phyloP scores from a whole-genome alignment of 768 basidiomycete genomes.

The Mycena polygramma region DNA sequence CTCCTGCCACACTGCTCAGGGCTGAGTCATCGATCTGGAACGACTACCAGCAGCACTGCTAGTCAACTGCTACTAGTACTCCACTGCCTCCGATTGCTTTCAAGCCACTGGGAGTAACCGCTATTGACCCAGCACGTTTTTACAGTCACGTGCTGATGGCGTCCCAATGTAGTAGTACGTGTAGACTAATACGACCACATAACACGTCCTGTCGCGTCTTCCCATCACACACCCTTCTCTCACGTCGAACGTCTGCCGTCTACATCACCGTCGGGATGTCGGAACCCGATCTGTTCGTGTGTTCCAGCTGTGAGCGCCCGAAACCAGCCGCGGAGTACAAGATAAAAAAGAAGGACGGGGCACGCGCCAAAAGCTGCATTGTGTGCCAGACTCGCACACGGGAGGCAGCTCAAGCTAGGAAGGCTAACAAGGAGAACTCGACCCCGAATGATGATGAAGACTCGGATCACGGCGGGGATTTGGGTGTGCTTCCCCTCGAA shows the following conservation, averaged over 20 bases:
- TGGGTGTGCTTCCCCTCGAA: neutral
- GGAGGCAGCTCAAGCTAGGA: too few relatives aligned
- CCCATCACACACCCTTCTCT: neutral
- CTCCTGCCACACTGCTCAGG: too few relatives aligned
- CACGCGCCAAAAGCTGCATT: neutral
- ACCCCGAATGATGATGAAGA: neutral
- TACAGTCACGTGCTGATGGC: neutral
- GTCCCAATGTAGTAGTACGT: neutral
- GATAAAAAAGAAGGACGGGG: neutral
- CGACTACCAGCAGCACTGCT: too few relatives aligned
- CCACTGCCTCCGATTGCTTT: too few relatives aligned
- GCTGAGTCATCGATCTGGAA: too few relatives aligned
- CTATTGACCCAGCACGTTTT: conserved; percentile 12
- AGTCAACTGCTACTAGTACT: too few relatives aligned
- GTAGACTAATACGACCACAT: neutral
- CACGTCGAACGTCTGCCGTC: too few relatives aligned
- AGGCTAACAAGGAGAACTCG: neutral
- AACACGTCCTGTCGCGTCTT: neutral
- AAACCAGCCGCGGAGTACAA: neutral
- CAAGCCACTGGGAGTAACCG: too few relatives aligned
- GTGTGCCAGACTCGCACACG: neutral
- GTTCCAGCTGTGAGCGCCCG: neutral
- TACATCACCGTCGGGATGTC: neutral
- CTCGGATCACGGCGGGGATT: neutral
- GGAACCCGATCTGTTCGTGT: neutral